Conservation (phyloP, 192 early-diverging fungal species). For the Umbelopsis sp. region DNA sequence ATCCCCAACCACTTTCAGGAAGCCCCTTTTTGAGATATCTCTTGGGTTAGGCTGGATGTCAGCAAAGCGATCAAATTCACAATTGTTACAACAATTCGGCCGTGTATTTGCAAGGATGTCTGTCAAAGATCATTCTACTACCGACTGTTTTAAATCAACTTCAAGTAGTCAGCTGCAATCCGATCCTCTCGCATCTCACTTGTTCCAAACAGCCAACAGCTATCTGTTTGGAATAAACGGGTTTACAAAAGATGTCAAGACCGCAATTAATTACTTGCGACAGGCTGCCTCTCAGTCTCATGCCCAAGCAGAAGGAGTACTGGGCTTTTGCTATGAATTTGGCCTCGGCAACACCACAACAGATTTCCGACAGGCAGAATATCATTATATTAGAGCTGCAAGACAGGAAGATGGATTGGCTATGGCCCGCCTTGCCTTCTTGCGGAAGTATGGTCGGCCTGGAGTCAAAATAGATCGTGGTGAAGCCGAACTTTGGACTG, state of each 20-base stretch:
- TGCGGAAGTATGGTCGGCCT: slow-evolving; percentile 81
- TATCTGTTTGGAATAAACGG: slow-evolving; percentile 58
- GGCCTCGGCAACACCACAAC: slow-evolving; percentile 65
- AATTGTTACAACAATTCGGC: slow-evolving; percentile 13
- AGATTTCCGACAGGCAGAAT: slow-evolving; percentile 67
- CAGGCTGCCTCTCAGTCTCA: slow-evolving; percentile 52
- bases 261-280: slow-evolving; percentile 55
- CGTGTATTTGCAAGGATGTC: slow-evolving; percentile 16
- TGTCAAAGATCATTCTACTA: slow-evolving; percentile 9
- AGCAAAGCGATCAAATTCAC: slow-evolving; percentile 21
- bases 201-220: slow-evolving; percentile 32
- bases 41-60: background rate
- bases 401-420: slow-evolving; percentile 65
- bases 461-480: slow-evolving; percentile 76
- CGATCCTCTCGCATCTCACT: slow-evolving; percentile 19
- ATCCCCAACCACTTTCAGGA: slow-evolving; percentile 5
- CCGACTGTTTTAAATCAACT: background rate
- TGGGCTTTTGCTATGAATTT: slow-evolving; percentile 87
- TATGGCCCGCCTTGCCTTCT: slow-evolving; percentile 69
- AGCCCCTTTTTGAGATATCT: slow-evolving; percentile 9
- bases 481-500: slow-evolving; percentile 80
- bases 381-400: slow-evolving; percentile 68
- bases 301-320: slow-evolving; percentile 57
- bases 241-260: slow-evolving; percentile 42
- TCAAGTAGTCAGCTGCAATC: background rate